Evolutionary conservation across 106 monocot species (phyloP).

Genomic region (Vanilla planifolia): DNA sequence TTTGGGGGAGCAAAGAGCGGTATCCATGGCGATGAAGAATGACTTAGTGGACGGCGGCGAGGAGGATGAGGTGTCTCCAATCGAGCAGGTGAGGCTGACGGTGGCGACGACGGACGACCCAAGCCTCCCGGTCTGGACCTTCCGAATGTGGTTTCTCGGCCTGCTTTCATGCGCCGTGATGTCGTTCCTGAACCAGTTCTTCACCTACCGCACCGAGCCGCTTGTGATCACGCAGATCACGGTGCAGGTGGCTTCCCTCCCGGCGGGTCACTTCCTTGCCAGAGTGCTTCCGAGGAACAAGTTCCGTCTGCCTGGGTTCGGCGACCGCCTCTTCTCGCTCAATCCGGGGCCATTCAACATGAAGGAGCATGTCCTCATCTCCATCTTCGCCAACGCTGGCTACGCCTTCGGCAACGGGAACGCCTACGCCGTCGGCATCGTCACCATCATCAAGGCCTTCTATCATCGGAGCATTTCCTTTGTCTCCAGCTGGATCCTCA

Average conservation of each 20-base stretch:
- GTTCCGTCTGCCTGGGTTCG: conserved; percentile 46
- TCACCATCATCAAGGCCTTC: conserved; percentile 86
- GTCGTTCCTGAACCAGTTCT: conserved; percentile 96
- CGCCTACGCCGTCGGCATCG: conserved; percentile 80
- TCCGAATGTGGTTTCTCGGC: conserved; percentile 95
- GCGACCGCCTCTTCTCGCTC: conserved; percentile 53
- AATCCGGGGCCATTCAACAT: conserved; percentile 94
- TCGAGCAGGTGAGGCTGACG: conserved; percentile 88
- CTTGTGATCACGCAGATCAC: conserved; percentile 89
- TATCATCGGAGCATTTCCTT: conserved; percentile 77
- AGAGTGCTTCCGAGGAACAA: conserved; percentile 38
- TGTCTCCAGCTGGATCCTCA: conserved; percentile 64
- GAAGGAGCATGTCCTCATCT: conserved; percentile 51
- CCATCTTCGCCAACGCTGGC: conserved; percentile 46
- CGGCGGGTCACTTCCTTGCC: conserved; percentile 60
- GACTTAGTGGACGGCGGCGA: too few species aligned
- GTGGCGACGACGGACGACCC: conserved; percentile 74
- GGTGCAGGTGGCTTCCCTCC: conserved; percentile 84
- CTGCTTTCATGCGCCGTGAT: conserved; percentile 61
- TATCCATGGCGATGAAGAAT: too few species aligned
- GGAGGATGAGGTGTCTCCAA: conserved; percentile 69
- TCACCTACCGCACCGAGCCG: conserved; percentile 76
- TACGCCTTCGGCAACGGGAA: conserved; percentile 63
- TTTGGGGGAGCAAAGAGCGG: too few species aligned
- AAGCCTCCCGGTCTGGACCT: conserved; percentile 78